Conservation (phyloP, 2,329 filamentous ascomycete species). For the Microsporum canis region DNA sequence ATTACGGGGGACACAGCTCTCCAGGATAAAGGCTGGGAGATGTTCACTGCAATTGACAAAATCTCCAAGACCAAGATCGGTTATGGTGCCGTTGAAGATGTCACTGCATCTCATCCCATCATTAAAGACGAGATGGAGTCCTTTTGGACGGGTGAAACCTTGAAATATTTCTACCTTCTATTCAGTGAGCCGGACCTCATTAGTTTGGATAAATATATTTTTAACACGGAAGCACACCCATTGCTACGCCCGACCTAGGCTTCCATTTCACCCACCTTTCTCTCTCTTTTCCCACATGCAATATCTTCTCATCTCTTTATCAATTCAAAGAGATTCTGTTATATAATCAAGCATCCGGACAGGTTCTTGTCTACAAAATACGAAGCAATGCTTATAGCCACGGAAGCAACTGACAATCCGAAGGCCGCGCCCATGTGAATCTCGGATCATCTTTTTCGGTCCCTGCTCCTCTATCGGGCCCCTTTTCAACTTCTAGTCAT, state of each 20-base stretch:
- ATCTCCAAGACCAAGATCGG: slow-evolving; percentile 56
- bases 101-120: slow-evolving; percentile 7
- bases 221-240: slow-evolving; percentile 48
- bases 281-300: background rate
- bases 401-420: background rate
- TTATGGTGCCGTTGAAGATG: slow-evolving; percentile 43
- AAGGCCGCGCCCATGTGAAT: background rate
- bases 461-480: background rate
- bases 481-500: background rate
- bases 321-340: background rate
- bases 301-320: background rate
- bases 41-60: slow-evolving; percentile 63
- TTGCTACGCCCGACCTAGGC: slow-evolving; percentile 26
- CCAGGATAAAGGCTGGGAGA: slow-evolving; percentile 74
- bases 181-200: slow-evolving; percentile 58
- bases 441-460: background rate
- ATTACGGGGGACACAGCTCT: slow-evolving; percentile 67
- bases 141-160: slow-evolving; percentile 81
- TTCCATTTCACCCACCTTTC: background rate
- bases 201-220: slow-evolving; percentile 56
- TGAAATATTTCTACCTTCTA: slow-evolving; percentile 85
- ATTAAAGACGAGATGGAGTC: slow-evolving; percentile 61
- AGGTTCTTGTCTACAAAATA: background rate
- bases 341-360: background rate
- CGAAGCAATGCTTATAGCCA: background rate